These are phyloP conservation scores for Triticum monococcum DNA, from an alignment of 176 grass and related monocot species.

Conservation along the genomic window DNA sequence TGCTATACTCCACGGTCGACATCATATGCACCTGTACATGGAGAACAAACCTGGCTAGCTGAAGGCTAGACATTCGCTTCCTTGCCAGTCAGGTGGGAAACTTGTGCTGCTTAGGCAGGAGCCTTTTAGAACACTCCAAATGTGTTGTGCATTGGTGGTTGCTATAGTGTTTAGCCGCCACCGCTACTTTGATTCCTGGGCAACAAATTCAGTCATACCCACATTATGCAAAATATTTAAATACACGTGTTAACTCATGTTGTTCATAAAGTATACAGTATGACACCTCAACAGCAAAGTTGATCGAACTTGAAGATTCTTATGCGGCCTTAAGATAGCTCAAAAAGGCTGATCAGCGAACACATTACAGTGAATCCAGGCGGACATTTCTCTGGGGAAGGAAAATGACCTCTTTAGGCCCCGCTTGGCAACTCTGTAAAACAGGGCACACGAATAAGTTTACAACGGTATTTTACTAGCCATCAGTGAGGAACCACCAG, in stretches of 20 bases:
- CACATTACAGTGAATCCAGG: background rate
- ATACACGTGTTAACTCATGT: background rate
- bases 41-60: background rate
- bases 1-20: background rate
- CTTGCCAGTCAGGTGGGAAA: background rate
- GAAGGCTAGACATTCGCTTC: background rate
- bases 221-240: background rate
- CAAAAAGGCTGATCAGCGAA: background rate
- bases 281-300: background rate
- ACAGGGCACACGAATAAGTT: too few relatives aligned
- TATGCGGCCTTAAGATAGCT: background rate
- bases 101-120: background rate
- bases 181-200: background rate
- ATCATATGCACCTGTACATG: background rate
- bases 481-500: too few relatives aligned
- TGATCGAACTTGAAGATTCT: constrained; percentile 1
- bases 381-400: background rate
- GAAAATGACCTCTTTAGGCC: too few relatives aligned
- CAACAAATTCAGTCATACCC: background rate
- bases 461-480: too few relatives aligned
- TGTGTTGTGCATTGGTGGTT: background rate
- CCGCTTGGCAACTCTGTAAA: too few relatives aligned
- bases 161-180: background rate
- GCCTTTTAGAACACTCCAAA: background rate
- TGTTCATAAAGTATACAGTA: background rate